Percentiles rank a stretch among this genome's conserved stretches.
Evolutionary conservation across 1,284 basidiomycete species (phyloP).

Genomic region (Apiotrichum laibachii): DNA sequence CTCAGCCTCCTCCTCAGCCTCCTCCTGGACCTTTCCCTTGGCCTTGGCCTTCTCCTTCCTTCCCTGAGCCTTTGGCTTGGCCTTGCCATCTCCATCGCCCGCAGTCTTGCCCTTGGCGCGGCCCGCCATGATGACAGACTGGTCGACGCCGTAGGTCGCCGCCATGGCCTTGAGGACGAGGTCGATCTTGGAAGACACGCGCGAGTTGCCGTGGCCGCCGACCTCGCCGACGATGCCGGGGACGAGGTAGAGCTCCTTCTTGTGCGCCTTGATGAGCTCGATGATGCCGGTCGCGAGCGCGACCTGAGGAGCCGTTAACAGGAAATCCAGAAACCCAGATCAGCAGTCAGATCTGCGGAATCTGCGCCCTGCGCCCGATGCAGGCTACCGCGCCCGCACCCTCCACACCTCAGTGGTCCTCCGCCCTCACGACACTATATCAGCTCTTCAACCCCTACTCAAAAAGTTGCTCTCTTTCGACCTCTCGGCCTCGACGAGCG

Average conservation of each 20-base stretch:
- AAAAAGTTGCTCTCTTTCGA: too few species aligned
- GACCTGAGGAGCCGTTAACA: not conserved
- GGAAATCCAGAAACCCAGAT: too few species aligned
- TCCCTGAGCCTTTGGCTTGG: not conserved
- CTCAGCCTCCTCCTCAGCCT: not conserved
- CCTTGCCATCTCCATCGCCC: too few species aligned
- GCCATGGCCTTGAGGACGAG: not conserved
- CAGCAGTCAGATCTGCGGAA: too few species aligned
- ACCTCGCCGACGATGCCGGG: slow-evolving; percentile 4
- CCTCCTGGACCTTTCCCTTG: not conserved
- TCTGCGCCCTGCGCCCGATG: too few species aligned
- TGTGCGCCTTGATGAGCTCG: not conserved
- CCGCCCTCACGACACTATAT: too few species aligned
- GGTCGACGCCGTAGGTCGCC: not conserved
- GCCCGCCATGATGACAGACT: not conserved
- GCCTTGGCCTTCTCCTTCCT: not conserved
- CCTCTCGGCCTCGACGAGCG: too few species aligned
- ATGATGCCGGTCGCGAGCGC: slow-evolving; percentile 1
- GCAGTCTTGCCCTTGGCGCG: too few species aligned
- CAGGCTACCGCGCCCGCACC: too few species aligned
- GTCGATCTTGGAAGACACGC: slow-evolving; percentile 1
- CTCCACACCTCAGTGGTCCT: too few species aligned
- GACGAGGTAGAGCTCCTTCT: not conserved
- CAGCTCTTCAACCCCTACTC: too few species aligned
- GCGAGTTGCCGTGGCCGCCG: slow-evolving; percentile 4